phyloP scores from a whole-genome alignment of 257 asterid genomes.

The Salvia miltiorrhiza region DNA sequence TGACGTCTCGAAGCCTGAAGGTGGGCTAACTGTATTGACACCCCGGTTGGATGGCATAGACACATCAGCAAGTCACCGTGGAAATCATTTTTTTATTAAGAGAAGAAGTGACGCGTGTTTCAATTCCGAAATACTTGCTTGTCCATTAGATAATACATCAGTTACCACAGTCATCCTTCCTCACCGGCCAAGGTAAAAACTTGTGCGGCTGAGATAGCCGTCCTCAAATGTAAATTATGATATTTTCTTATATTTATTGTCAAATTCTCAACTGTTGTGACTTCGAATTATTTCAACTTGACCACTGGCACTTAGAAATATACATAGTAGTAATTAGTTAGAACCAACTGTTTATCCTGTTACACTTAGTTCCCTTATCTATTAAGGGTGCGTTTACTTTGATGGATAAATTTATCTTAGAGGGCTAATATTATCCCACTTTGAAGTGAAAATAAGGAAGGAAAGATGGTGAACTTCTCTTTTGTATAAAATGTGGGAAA shows the following conservation, averaged over 20 bases:
- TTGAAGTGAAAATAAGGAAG: too few species aligned
- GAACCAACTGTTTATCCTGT: neutral
- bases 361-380: neutral
- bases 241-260: neutral
- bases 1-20: slow-evolving; percentile 62
- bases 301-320: neutral
- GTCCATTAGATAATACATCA: slow-evolving; percentile 73
- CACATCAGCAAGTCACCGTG: slow-evolving; percentile 90
- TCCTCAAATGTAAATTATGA: slow-evolving; percentile 5
- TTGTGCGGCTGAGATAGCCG: neutral
- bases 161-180: slow-evolving; percentile 64
- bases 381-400: too few species aligned
- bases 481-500: too few species aligned
- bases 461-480: too few species aligned
- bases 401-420: too few species aligned
- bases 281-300: neutral
- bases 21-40: slow-evolving; percentile 64
- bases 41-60: slow-evolving; percentile 71
- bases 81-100: slow-evolving; percentile 76
- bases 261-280: neutral
- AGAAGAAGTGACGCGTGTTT: slow-evolving; percentile 79
- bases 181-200: slow-evolving; percentile 76
- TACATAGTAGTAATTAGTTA: too few species aligned
- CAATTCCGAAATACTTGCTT: slow-evolving; percentile 82
- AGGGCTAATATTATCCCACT: too few species aligned